phyloP scores from a whole-genome alignment of 164 flowering plant genomes.

The Warburgia ugandensis region DNA sequence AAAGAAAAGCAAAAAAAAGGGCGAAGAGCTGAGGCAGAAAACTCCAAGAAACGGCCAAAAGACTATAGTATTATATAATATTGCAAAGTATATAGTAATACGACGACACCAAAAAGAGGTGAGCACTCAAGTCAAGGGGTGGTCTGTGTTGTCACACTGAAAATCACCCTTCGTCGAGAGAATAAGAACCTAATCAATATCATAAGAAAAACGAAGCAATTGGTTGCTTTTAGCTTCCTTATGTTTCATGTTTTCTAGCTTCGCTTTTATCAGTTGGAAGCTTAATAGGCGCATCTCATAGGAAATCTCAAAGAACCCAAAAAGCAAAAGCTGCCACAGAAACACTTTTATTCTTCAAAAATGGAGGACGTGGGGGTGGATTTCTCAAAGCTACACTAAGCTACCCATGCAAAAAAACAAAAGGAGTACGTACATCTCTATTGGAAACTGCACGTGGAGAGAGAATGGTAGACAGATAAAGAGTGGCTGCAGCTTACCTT shows the following conservation, averaged over 20 bases:
- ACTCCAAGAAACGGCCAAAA: too few relatives aligned
- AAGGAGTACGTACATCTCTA: slow-evolving; percentile 5
- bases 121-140: slow-evolving; percentile 23
- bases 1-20: neutral
- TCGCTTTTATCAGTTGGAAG: slow-evolving; percentile 17
- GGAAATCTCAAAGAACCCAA: slow-evolving; percentile 16
- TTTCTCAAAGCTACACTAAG: slow-evolving; percentile 16
- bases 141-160: slow-evolving; percentile 26
- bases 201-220: neutral
- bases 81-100: neutral
- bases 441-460: neutral
- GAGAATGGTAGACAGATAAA: neutral
- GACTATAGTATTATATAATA: neutral
- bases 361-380: slow-evolving; percentile 29
- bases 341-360: slow-evolving; percentile 30
- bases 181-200: slow-evolving; percentile 16
- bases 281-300: slow-evolving; percentile 19
- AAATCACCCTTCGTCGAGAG: slow-evolving; percentile 16
- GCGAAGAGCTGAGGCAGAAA: too few relatives aligned
- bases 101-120: slow-evolving; percentile 7
- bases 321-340: slow-evolving; percentile 37
- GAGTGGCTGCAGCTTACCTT: slow-evolving; percentile 22
- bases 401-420: slow-evolving; percentile 24
- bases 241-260: slow-evolving; percentile 11
- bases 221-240: slow-evolving; percentile 15